These are phyloP conservation scores for Nidula niveotomentosa DNA, from an alignment of 1,284 basidiomycete genomes.

Conservation along the genomic window DNA sequence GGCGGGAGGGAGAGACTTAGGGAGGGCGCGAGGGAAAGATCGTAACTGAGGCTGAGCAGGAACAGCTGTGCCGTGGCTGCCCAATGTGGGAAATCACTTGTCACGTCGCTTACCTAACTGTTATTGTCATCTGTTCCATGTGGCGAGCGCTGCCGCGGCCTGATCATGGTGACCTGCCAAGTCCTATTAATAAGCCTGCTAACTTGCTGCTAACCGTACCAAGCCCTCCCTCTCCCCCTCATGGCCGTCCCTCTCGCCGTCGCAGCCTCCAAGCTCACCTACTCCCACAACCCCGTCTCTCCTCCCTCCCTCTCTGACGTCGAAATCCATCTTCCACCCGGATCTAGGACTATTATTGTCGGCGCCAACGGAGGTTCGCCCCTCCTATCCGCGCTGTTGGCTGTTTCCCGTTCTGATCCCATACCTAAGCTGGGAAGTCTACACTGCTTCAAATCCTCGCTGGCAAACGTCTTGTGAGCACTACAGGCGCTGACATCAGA, in stretches of 20 bases:
- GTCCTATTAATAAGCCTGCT: background rate
- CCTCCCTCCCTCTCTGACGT: slow-evolving; percentile 65
- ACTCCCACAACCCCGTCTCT: slow-evolving; percentile 45
- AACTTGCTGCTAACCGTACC: background rate
- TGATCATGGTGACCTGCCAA: background rate
- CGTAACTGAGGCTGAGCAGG: no score
- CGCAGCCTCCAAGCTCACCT: slow-evolving; percentile 61
- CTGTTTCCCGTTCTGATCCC: slow-evolving; percentile 7
- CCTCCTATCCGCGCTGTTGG: slow-evolving; percentile 1
- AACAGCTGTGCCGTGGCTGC: background rate
- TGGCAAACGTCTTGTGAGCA: slow-evolving; percentile 81
- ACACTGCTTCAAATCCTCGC: slow-evolving; percentile 94
- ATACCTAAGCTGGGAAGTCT: slow-evolving; percentile 82
- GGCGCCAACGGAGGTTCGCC: slow-evolving; percentile 85
- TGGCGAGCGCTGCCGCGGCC: background rate
- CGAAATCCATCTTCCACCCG: slow-evolving; percentile 64
- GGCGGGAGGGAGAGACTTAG: slow-evolving; percentile 14
- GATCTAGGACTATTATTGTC: slow-evolving; percentile 80
- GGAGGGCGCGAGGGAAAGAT: background rate
- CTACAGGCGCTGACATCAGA: slow-evolving; percentile 59
- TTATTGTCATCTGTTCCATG: background rate
- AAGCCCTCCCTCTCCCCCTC: slow-evolving; percentile 6
- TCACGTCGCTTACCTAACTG: slow-evolving; percentile 11
- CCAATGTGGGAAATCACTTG: background rate
- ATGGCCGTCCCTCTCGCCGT: slow-evolving; percentile 36